phyloP scores from a whole-genome alignment of 2,329 filamentous ascomycete genomes.

The Sordariomycetes sp. region DNA sequence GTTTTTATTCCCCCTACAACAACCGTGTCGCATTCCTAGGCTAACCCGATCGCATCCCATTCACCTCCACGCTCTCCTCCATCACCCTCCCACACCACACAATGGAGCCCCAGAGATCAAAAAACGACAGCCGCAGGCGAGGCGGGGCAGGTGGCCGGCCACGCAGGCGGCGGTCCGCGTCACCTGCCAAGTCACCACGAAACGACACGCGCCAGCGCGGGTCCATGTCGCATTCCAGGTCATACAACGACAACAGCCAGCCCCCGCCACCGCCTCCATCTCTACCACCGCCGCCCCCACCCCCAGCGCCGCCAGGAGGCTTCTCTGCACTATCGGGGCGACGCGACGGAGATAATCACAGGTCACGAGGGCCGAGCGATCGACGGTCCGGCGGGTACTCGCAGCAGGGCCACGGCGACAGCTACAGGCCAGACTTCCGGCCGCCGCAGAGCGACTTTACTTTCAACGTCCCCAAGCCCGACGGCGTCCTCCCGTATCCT shows the following conservation, averaged over 20 bases:
- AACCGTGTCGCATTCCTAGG: background rate
- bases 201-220: background rate
- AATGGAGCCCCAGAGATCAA: conserved; percentile 1
- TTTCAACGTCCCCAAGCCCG: conserved; percentile 38
- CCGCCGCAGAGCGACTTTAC: conserved; percentile 37
- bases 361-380: background rate
- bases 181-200: background rate
- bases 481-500: conserved; percentile 26
- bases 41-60: background rate
- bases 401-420: background rate
- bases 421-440: conserved; percentile 7
- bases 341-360: background rate
- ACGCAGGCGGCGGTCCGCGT: conserved; percentile 1
- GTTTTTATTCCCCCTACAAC: background rate
- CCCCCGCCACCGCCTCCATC: conserved; percentile 1
- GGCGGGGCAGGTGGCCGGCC: background rate
- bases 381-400: background rate
- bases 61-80: background rate
- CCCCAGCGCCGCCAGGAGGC: background rate
- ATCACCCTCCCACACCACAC: background rate
- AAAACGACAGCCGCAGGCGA: background rate
- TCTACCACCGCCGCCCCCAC: background rate
- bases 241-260: background rate
- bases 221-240: background rate
- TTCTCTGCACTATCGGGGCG: background rate